Conservation (phyloP, 2,329 filamentous ascomycete species). For the Beauveria asiatica region DNA sequence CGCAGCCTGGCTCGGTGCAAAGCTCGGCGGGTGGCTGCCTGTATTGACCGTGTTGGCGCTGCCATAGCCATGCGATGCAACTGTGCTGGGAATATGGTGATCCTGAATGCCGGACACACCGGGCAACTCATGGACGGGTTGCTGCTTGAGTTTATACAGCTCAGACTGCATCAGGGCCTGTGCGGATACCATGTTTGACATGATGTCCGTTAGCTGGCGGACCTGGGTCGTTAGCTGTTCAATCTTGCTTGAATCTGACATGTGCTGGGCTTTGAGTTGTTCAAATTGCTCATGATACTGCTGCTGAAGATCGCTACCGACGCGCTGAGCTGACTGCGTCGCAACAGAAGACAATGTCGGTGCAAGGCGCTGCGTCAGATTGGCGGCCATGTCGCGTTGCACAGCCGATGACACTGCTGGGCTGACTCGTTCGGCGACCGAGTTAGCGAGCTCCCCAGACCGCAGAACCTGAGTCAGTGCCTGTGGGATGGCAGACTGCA, state of each 20-base stretch:
- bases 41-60: slow-evolving; percentile 18
- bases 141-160: slow-evolving; percentile 49
- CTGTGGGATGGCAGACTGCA: slow-evolving; percentile 62
- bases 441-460: slow-evolving; percentile 63
- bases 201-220: slow-evolving; percentile 56
- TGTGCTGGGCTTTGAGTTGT: slow-evolving; percentile 41
- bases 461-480: slow-evolving; percentile 49
- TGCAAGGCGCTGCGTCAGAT: slow-evolving; percentile 54
- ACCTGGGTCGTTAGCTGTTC: slow-evolving; percentile 63
- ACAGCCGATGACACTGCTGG: slow-evolving; percentile 58
- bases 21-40: slow-evolving; percentile 26
- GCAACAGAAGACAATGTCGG: slow-evolving; percentile 59
- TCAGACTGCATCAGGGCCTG: slow-evolving; percentile 62
- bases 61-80: slow-evolving; percentile 22
- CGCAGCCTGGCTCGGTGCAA: slow-evolving; percentile 24
- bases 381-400: slow-evolving; percentile 57
- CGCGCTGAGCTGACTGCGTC: slow-evolving; percentile 56
- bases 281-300: slow-evolving; percentile 44
- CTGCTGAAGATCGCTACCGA: slow-evolving; percentile 60
- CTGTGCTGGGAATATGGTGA: slow-evolving; percentile 16
- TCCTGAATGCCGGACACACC: slow-evolving; percentile 19
- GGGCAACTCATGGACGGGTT: slow-evolving; percentile 36
- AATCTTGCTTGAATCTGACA: slow-evolving; percentile 54
- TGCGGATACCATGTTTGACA: slow-evolving; percentile 59
- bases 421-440: slow-evolving; percentile 60